Percentiles rank a stretch among this genome's conserved stretches.
Conservation (phyloP, 1,284 basidiomycete species). For the Phellopilus nigrolimitatus region DNA sequence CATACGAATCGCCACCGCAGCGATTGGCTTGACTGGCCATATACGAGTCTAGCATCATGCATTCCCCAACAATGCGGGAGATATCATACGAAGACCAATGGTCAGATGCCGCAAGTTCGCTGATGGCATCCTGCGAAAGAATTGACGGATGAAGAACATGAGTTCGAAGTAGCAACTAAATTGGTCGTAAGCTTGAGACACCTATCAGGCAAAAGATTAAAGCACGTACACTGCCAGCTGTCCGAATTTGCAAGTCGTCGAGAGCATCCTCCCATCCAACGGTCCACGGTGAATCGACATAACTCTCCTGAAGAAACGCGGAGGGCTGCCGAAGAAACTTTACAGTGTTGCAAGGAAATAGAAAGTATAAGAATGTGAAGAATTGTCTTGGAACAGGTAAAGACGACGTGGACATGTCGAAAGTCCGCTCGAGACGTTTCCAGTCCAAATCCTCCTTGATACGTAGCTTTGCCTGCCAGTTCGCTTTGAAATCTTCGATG, state of each 20-base stretch:
- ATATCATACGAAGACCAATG: constrained; percentile 67
- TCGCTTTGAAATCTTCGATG: constrained; percentile 28
- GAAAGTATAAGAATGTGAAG: constrained; percentile 81
- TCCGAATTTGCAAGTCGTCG: constrained; percentile 68
- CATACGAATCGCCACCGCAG: background rate
- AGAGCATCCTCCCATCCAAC: constrained; percentile 61
- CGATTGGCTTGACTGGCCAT: constrained; percentile 33
- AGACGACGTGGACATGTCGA: constrained; percentile 43
- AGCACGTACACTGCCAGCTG: constrained; percentile 49
- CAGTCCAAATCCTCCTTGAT: constrained; percentile 55
- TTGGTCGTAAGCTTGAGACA: constrained; percentile 15
- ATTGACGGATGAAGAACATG: constrained; percentile 73
- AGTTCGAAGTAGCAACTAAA: constrained; percentile 61
- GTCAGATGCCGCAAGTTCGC: constrained; percentile 59
- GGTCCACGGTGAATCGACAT: constrained; percentile 50
- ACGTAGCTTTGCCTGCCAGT: constrained; percentile 31
- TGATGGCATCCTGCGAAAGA: constrained; percentile 56
- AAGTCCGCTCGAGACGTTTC: constrained; percentile 57
- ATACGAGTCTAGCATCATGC: constrained; percentile 62
- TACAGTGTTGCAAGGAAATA: constrained; percentile 82
- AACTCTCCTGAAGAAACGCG: constrained; percentile 50
- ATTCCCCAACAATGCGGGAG: constrained; percentile 65
- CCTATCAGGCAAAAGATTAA: background rate
- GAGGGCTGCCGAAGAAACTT: constrained; percentile 68
- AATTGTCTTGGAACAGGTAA: constrained; percentile 55